Evolutionary conservation across 2,329 filamentous ascomycete genomes (phyloP).

Genomic region (Pseudogymnoascus sp.): DNA sequence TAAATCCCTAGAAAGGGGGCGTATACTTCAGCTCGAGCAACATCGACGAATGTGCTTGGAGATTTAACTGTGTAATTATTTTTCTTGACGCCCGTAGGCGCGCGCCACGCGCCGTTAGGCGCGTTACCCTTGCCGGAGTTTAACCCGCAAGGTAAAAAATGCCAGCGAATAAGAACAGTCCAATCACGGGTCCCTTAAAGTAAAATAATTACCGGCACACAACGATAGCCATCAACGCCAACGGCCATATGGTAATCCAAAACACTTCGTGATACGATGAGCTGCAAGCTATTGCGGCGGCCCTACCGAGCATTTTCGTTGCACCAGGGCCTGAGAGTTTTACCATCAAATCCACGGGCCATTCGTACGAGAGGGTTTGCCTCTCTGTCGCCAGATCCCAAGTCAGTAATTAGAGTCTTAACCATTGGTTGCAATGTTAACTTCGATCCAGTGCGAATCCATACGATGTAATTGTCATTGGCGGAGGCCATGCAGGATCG

Average conservation of each 20-base stretch:
- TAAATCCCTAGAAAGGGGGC: neutral
- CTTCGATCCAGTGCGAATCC: constrained; percentile 28
- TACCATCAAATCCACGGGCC: neutral
- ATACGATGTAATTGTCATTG: constrained; percentile 92
- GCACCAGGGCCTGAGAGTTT: neutral
- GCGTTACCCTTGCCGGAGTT: neutral
- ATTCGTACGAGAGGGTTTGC: neutral
- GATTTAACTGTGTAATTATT: neutral
- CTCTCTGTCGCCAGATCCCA: neutral
- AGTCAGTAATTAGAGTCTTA: neutral
- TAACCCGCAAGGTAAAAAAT: constrained; percentile 8
- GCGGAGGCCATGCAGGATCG: constrained; percentile 89
- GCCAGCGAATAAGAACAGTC: neutral
- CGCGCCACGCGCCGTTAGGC: neutral
- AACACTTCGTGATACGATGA: neutral
- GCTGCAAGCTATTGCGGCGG: constrained; percentile 1
- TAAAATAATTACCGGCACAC: neutral
- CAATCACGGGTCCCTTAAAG: neutral
- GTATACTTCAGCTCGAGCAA: neutral
- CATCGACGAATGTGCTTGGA: neutral
- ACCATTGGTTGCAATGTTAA: neutral
- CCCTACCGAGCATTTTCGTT: neutral
- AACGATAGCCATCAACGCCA: neutral
- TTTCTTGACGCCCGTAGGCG: neutral
- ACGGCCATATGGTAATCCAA: neutral